phyloP scores from a whole-genome alignment of 257 asterid genomes.

The Mitragyna speciosa region DNA sequence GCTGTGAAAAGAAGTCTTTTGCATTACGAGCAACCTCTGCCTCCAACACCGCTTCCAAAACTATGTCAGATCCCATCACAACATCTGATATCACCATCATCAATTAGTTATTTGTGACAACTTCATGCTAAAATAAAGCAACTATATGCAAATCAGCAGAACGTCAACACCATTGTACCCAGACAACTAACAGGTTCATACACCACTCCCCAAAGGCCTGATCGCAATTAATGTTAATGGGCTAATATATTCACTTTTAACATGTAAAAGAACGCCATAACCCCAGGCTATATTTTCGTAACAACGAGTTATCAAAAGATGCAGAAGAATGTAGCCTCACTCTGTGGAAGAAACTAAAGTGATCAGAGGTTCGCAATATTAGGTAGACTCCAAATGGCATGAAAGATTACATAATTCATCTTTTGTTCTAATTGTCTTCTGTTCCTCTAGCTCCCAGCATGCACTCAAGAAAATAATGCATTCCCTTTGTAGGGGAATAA shows the following conservation, averaged over 20 bases:
- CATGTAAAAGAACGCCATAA: neutral
- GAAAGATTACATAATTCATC: neutral
- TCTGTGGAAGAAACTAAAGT: neutral
- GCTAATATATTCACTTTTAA: neutral
- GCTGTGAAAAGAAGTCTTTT: constrained; percentile 50
- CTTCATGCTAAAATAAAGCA: neutral
- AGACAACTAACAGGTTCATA: neutral
- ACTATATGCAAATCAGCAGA: neutral
- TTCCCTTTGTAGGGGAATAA: neutral
- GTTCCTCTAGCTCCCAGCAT: neutral
- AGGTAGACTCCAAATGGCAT: neutral
- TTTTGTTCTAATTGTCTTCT: neutral
- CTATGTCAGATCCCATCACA: constrained; percentile 64
- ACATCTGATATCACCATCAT: constrained; percentile 44
- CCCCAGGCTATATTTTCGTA: neutral
- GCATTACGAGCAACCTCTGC: constrained; percentile 88
- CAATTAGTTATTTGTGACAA: constrained; percentile 10
- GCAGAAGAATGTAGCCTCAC: no score
- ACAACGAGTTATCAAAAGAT: neutral
- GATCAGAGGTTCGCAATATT: neutral
- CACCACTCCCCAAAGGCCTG: neutral
- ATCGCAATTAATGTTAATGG: neutral
- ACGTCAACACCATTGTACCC: neutral
- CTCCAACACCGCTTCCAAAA: constrained; percentile 85
- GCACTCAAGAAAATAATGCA: neutral